Evolutionary conservation across 176 grass and related monocot species (phyloP).

Genomic region (Tillandsia leiboldiana): DNA sequence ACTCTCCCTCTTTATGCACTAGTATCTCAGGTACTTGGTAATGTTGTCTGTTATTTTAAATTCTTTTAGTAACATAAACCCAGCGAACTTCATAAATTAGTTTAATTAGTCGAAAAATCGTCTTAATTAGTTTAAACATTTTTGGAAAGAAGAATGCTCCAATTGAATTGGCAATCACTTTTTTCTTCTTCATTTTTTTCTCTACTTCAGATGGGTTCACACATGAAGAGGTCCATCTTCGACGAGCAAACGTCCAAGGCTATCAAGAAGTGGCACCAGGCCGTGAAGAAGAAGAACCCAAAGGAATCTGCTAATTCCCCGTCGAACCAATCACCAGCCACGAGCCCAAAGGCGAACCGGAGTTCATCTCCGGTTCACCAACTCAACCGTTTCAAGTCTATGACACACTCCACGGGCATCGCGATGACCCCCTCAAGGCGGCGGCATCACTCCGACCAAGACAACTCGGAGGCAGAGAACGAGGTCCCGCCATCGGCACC

Average conservation of each 20-base stretch:
- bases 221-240: conserved; percentile 96
- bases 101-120: not conserved
- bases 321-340: not conserved
- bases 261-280: conserved; percentile 81
- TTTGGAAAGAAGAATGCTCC: too few relatives aligned
- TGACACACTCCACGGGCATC: conserved; percentile 23
- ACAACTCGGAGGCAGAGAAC: conserved; percentile 2
- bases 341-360: conserved; percentile 8
- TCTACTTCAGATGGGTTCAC: conserved; percentile 61
- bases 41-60: not conserved
- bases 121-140: too few relatives aligned
- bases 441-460: conserved; percentile 21
- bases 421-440: conserved; percentile 18
- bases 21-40: conserved; percentile 38
- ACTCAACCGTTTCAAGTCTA: conserved; percentile 2
- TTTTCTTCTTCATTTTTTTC: not conserved
- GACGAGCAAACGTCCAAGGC: conserved; percentile 95
- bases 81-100: not conserved
- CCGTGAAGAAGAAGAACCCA: conserved; percentile 61
- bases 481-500: not conserved
- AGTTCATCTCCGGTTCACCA: not conserved
- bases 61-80: conserved; percentile 1
- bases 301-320: conserved; percentile 8
- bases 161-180: not conserved
- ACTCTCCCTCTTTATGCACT: conserved; percentile 67